phyloP scores from a whole-genome alignment of 179 eudicot species.

The Patellifolia procumbens region DNA sequence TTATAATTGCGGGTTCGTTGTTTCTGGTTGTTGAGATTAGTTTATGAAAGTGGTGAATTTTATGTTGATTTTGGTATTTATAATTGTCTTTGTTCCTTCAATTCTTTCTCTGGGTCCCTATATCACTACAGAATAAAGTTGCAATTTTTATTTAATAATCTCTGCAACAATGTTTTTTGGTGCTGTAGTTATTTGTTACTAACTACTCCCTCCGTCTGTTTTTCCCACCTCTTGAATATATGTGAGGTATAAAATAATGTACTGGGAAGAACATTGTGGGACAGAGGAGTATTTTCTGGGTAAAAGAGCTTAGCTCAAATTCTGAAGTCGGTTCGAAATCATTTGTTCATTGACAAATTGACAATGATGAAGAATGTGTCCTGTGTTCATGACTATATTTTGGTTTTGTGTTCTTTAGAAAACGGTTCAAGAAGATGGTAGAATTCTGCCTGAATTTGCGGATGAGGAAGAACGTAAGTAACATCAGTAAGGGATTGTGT shows the following conservation, averaged over 20 bases:
- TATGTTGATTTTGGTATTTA: background rate
- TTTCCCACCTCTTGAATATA: no score
- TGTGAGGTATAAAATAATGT: no score
- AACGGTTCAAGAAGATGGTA: constrained; percentile 78
- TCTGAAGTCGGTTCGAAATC: background rate
- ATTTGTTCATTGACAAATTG: background rate
- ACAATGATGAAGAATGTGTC: background rate
- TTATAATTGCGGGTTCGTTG: background rate
- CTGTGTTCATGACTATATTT: background rate
- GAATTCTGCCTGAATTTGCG: constrained; percentile 77
- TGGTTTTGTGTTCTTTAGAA: constrained; percentile 41
- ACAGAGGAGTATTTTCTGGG: no score
- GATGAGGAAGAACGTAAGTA: constrained; percentile 78
- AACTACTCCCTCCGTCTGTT: no score
- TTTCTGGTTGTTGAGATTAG: background rate
- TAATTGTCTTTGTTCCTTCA: background rate
- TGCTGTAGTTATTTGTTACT: background rate
- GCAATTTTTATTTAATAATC: background rate
- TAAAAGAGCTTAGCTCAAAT: no score
- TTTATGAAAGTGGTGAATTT: background rate
- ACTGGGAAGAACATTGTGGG: no score
- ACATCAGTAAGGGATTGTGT: background rate
- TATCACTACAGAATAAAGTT: background rate
- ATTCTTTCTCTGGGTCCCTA: background rate
- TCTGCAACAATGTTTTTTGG: background rate